Evolutionary conservation across 495 filamentous ascomycete species (phyloP).

Genomic region (Podospora pseudoanserina): DNA sequence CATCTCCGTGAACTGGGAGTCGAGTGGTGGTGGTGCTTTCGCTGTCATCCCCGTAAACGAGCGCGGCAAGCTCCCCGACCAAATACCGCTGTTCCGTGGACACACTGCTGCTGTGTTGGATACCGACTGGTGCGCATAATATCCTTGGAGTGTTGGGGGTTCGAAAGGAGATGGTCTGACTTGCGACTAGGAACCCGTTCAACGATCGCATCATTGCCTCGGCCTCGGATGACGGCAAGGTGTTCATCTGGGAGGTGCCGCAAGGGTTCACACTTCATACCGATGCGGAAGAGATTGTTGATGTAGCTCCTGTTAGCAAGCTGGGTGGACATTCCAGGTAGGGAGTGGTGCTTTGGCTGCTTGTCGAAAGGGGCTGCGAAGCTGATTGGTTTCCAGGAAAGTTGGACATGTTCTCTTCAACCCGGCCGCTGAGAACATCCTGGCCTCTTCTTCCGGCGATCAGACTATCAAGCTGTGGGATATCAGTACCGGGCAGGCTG

Average conservation of each 20-base stretch:
- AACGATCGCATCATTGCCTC: slow-evolving; percentile 90
- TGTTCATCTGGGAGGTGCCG: slow-evolving; percentile 93
- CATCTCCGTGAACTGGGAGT: slow-evolving; percentile 96
- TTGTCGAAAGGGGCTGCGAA: background rate
- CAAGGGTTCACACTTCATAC: slow-evolving; percentile 78
- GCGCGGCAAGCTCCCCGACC: slow-evolving; percentile 83
- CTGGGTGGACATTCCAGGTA: slow-evolving; percentile 70
- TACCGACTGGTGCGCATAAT: slow-evolving; percentile 76
- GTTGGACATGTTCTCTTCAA: slow-evolving; percentile 97
- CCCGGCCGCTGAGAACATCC: slow-evolving; percentile 90
- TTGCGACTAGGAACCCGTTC: slow-evolving; percentile 73
- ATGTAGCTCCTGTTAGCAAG: slow-evolving; percentile 76
- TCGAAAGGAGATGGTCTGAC: slow-evolving; percentile 33
- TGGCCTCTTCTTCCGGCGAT: slow-evolving; percentile 93
- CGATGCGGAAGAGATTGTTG: slow-evolving; percentile 75
- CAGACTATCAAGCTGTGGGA: slow-evolving; percentile 96
- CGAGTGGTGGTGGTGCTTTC: slow-evolving; percentile 93
- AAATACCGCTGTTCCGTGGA: slow-evolving; percentile 89
- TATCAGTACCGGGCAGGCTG: slow-evolving; percentile 69
- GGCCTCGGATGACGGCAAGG: slow-evolving; percentile 93
- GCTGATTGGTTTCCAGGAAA: slow-evolving; percentile 57
- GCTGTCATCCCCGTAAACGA: slow-evolving; percentile 91
- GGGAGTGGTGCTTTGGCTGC: background rate
- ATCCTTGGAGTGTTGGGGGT: background rate
- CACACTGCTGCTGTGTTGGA: slow-evolving; percentile 94